These are phyloP conservation scores for Seiridium cupressi DNA, from an alignment of 2,329 filamentous ascomycete species.

Conservation along the genomic window DNA sequence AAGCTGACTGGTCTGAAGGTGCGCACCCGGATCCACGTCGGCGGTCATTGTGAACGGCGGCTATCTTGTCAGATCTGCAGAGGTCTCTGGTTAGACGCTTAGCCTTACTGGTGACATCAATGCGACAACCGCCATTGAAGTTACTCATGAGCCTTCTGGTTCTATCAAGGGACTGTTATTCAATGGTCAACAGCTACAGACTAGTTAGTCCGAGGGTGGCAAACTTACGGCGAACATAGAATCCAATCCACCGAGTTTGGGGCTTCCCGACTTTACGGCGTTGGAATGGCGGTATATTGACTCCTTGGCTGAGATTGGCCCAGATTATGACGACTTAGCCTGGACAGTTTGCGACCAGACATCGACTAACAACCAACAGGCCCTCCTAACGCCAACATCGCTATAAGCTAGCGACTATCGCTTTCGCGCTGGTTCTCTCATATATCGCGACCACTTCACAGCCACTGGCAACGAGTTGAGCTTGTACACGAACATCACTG, in stretches of 20 bases:
- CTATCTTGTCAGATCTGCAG: conserved; percentile 62
- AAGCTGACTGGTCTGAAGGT: conserved; percentile 14
- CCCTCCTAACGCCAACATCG: not conserved
- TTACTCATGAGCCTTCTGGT: conserved; percentile 59
- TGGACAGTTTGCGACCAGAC: conserved; percentile 62
- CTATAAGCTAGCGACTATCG: conserved; percentile 64
- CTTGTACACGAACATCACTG: conserved; percentile 59
- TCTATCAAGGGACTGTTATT: conserved; percentile 22
- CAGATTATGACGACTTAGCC: conserved; percentile 63
- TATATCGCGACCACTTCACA: conserved; percentile 70
- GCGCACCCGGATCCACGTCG: conserved; percentile 35
- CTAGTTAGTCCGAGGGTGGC: not conserved
- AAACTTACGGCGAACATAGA: conserved; percentile 17
- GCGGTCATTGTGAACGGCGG: conserved; percentile 61
- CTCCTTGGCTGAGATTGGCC: conserved; percentile 65
- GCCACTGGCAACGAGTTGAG: conserved; percentile 59
- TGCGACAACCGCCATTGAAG: conserved; percentile 62
- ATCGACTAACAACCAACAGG: conserved; percentile 52
- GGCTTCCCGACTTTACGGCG: conserved; percentile 54
- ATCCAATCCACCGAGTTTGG: conserved; percentile 26
- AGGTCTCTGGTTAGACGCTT: conserved; percentile 53
- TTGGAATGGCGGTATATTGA: conserved; percentile 70
- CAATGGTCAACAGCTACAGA: not conserved
- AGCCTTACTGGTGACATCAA: conserved; percentile 72
- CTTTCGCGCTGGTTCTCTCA: conserved; percentile 65